Evolutionary conservation across 2,329 filamentous ascomycete species (phyloP), one percentile per base, ranked within the genome.

Genomic region (Aspergillus sp.): DNA sequence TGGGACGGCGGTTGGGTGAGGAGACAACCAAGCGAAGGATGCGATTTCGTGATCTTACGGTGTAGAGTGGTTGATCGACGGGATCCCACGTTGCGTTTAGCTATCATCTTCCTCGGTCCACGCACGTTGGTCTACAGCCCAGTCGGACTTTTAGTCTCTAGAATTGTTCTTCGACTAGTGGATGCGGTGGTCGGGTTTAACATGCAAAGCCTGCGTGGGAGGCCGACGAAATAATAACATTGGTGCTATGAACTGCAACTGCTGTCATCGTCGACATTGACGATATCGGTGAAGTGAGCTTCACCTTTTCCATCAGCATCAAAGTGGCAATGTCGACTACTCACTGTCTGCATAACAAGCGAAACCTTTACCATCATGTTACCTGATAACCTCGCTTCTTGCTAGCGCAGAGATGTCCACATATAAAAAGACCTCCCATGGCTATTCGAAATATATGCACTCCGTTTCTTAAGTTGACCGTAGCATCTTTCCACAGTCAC

Each of bases 31-130:
- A 48, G 30, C 13, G 50, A 44, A 53, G 50, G 50, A 45, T 53
- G 30, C 41, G 30, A 45, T 54, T 38, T 44, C 44, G 52, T 48
- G 52, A 54, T 54, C 26, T 36, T 54, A 47, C 52, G 52, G 52
- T 54, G 52, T 30, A 30, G 26, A 9, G 26, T 54, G 41, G 20
- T 50, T 38, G 36, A 41, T 47, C 43, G 43, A n/a, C 48, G 20
- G 24, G 22, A 32, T 34, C n/a, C 44, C 26, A 48, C 26, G 44
- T 48, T 48, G 44, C 12, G 34, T 36, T 13, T 36, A 13, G 26
- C 26, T 11, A 30, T 36, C 34, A 36, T 13, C 34, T 36, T 15
- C 34, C 12, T 36, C 34, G 7, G 34, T n/a, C 34, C 34, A 36
- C 34, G 34, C 34, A 36, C 34, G 34, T n/a, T 36, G 34, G 15